phyloP scores from a whole-genome alignment of 768 basidiomycete genomes.

The Lenzites betulinus region DNA sequence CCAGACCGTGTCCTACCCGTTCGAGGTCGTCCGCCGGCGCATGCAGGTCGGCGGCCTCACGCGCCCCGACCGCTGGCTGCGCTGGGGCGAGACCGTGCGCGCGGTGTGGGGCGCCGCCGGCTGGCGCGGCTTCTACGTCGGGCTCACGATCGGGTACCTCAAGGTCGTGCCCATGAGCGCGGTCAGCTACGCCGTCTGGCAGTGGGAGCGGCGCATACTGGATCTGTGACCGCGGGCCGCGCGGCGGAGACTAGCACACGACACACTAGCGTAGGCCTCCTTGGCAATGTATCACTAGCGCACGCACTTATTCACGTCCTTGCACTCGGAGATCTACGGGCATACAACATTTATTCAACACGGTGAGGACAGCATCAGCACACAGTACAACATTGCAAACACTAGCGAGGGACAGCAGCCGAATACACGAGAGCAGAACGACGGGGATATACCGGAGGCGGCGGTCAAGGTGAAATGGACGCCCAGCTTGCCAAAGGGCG shows the following conservation, averaged over 20 bases:
- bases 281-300: slow-evolving; percentile 8
- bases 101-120: slow-evolving; percentile 69
- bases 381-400: background rate
- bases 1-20: slow-evolving; percentile 92
- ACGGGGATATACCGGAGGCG: background rate
- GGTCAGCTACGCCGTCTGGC: slow-evolving; percentile 91
- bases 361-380: background rate
- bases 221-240: slow-evolving; percentile 28
- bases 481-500: background rate
- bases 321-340: background rate
- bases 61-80: slow-evolving; percentile 72
- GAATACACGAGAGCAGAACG: background rate
- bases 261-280: background rate
- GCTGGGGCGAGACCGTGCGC: slow-evolving; percentile 77
- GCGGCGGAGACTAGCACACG: background rate
- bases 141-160: slow-evolving; percentile 87
- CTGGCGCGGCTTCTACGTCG: slow-evolving; percentile 89
- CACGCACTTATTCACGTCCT: background rate
- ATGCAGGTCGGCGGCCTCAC: slow-evolving; percentile 95
- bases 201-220: slow-evolving; percentile 63
- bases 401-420: background rate
- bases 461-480: background rate
- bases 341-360: slow-evolving; percentile 2
- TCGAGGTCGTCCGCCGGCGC: slow-evolving; percentile 87
- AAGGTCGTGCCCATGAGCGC: slow-evolving; percentile 98